Conservation (phyloP, 2,329 filamentous ascomycete genomes). For the Mollisia scopiformis region DNA sequence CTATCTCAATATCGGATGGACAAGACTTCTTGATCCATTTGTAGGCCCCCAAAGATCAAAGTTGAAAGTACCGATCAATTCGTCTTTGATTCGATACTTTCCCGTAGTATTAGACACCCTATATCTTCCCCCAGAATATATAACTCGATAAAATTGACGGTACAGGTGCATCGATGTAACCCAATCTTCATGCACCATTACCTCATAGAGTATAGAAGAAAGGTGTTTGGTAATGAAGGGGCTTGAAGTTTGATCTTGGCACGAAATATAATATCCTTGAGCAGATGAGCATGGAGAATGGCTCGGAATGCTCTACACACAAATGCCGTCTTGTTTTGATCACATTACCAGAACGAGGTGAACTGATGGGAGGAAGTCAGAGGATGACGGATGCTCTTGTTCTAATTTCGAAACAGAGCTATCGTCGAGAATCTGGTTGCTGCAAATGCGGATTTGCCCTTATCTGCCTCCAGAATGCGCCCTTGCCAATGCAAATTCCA, state of each 20-base stretch:
- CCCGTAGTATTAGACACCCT: background rate
- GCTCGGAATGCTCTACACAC: constrained; percentile 53
- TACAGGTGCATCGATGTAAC: constrained; percentile 32
- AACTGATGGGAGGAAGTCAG: background rate
- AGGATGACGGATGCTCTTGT: constrained; percentile 10
- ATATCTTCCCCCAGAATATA: too few relatives aligned
- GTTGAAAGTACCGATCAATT: too few relatives aligned
- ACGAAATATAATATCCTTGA: constrained; percentile 52
- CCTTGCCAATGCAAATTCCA: constrained; percentile 33
- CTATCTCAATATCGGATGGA: too few relatives aligned
- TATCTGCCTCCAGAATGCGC: constrained; percentile 28
- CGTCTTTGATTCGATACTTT: too few relatives aligned
- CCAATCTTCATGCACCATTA: constrained; percentile 66
- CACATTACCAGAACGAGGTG: constrained; percentile 1
- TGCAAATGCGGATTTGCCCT: constrained; percentile 27
- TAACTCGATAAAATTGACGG: background rate
- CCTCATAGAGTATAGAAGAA: constrained; percentile 50
- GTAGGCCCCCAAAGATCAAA: background rate
- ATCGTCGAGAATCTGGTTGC: constrained; percentile 27
- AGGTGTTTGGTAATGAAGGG: constrained; percentile 69
- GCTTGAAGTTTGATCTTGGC: constrained; percentile 47
- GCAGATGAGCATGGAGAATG: constrained; percentile 46
- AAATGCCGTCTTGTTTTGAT: constrained; percentile 43
- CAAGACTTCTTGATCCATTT: background rate
- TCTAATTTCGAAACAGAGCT: constrained; percentile 33